These are phyloP conservation scores for Aphanomyces invadans DNA, from an alignment of 352 stramenopile genomes.

Conservation along the genomic window DNA sequence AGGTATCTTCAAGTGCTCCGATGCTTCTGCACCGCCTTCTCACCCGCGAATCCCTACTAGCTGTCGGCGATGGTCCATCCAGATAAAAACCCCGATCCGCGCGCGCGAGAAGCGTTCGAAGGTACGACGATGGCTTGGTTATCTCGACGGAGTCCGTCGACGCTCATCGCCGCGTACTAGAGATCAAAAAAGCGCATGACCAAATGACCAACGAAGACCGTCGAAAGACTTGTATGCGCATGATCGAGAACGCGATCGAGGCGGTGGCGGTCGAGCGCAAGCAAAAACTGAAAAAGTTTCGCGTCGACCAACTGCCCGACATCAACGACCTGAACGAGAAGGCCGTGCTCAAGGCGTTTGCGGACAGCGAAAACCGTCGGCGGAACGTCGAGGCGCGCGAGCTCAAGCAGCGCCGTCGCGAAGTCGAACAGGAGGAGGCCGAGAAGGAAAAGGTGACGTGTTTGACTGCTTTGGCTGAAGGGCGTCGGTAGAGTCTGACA, in stretches of 20 bases:
- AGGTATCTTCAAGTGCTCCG: conserved; percentile 35
- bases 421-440: conserved; percentile 67
- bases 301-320: conserved; percentile 57
- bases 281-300: conserved; percentile 72
- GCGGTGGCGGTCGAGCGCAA: conserved; percentile 66
- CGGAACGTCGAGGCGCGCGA: conserved; percentile 70
- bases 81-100: conserved; percentile 66
- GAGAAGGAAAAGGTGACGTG: conserved; percentile 47
- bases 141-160: too few relatives aligned
- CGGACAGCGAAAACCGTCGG: conserved; percentile 71
- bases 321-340: conserved; percentile 60
- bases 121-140: conserved; percentile 34
- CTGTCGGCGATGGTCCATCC: conserved; percentile 85
- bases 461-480: background rate
- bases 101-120: conserved; percentile 82
- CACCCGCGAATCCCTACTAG: too few relatives aligned
- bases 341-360: conserved; percentile 72
- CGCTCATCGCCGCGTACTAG: too few relatives aligned
- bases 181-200: conserved; percentile 84
- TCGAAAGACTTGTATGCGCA: conserved; percentile 65
- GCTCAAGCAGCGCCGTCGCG: conserved; percentile 50
- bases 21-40: too few relatives aligned
- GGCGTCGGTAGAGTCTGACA: too few relatives aligned
- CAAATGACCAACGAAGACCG: conserved; percentile 75
- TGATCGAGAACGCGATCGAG: conserved; percentile 66